Percentiles rank a stretch among this genome's conserved stretches.
phyloP scores from a whole-genome alignment of 2,329 filamentous ascomycete species.

The Tolypocladium capitatum region DNA sequence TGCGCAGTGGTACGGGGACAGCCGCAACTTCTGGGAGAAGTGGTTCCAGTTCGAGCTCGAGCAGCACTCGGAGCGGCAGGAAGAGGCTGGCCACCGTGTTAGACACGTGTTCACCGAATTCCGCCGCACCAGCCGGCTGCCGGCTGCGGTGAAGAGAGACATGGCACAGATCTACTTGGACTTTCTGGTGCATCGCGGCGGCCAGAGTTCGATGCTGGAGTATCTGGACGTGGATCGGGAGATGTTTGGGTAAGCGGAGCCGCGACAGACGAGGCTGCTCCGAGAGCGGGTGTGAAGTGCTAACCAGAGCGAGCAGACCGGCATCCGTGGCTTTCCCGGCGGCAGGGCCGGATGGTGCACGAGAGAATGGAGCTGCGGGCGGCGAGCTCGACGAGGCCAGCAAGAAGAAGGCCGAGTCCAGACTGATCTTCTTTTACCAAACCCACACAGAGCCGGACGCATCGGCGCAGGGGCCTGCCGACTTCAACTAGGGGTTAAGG shows the following conservation, averaged over 20 bases:
- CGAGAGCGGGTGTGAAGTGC: not conserved
- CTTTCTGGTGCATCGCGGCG: constrained; percentile 73
- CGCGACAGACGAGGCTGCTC: not conserved
- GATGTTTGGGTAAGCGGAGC: constrained; percentile 59
- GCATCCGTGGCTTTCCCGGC: constrained; percentile 8
- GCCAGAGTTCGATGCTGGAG: constrained; percentile 72
- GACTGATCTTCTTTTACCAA: constrained; percentile 40
- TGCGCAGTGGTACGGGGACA: constrained; percentile 71
- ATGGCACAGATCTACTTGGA: constrained; percentile 67
- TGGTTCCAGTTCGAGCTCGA: constrained; percentile 83
- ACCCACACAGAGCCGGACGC: constrained; percentile 32
- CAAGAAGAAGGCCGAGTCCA: constrained; percentile 35
- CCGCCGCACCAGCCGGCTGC: constrained; percentile 57
- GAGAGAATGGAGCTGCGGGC: constrained; percentile 30
- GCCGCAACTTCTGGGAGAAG: constrained; percentile 76
- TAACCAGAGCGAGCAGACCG: constrained; percentile 7
- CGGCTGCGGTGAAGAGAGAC: constrained; percentile 54
- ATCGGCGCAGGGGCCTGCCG: constrained; percentile 34
- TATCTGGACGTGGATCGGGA: constrained; percentile 74
- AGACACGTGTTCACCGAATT: constrained; percentile 69
- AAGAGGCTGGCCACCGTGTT: constrained; percentile 57
- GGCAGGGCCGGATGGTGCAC: constrained; percentile 13
- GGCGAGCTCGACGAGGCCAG: constrained; percentile 38
- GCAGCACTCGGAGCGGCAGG: constrained; percentile 54
- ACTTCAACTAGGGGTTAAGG: constrained; percentile 33